Percentiles rank a stretch among this genome's conserved stretches.
Evolutionary conservation across 139 green algal species (phyloP).

Genomic region (Eudorina sp.): DNA sequence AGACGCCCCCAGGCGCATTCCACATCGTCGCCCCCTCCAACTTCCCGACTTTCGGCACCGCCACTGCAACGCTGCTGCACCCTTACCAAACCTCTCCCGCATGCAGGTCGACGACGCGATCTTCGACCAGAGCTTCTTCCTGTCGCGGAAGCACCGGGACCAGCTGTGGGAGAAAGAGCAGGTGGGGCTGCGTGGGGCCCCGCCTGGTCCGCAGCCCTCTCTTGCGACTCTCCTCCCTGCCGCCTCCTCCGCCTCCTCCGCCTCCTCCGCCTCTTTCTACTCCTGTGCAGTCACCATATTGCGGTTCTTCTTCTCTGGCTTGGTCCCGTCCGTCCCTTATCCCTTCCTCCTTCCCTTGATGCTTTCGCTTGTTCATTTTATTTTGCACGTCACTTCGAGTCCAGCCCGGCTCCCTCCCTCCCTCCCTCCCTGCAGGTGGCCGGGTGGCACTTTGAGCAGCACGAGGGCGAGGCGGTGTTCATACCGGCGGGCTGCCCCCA

Average conservation of each 20-base stretch:
- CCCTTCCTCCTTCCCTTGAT: no score
- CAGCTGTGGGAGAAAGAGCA: neutral
- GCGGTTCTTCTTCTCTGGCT: no score
- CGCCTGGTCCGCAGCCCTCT: neutral
- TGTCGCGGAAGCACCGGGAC: neutral
- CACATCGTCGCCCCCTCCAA: no score
- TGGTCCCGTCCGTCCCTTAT: no score
- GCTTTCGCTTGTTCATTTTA: no score
- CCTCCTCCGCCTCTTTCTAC: neutral
- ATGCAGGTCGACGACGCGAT: conserved; percentile 41
- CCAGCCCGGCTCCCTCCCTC: neutral
- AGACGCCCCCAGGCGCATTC: no score
- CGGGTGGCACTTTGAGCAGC: conserved; percentile 86
- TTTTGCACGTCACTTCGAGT: no score
- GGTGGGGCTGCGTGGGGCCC: conserved; percentile 6
- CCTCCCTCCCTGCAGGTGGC: conserved; percentile 58
- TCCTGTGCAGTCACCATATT: neutral
- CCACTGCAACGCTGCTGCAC: no score
- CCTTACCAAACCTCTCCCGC: neutral
- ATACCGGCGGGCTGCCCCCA: conserved; percentile 92
- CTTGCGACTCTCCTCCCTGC: neutral
- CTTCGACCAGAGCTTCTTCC: conserved; percentile 43
- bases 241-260: no score
- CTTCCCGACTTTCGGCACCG: no score
- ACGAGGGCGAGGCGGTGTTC: conserved; percentile 89